Conservation (phyloP, 495 filamentous ascomycete species). For the Podospora tetraspora region DNA sequence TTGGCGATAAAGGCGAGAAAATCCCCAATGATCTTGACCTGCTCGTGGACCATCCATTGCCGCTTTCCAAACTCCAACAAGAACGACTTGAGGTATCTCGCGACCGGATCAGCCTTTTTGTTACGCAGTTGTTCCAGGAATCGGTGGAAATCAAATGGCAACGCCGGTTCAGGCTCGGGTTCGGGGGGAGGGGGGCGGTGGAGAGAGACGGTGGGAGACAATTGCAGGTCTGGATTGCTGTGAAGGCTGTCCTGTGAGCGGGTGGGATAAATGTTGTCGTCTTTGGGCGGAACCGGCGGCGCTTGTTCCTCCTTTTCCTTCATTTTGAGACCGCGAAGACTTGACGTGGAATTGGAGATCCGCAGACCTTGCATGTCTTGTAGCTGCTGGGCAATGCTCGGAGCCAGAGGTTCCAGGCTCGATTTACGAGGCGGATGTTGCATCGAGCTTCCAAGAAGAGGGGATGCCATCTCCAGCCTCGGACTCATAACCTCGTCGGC, state of each 20-base stretch:
- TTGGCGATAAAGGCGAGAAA: slow-evolving; percentile 97
- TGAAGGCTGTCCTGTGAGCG: slow-evolving; percentile 35
- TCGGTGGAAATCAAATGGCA: slow-evolving; percentile 96
- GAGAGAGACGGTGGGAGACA: slow-evolving; percentile 50
- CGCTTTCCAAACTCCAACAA: slow-evolving; percentile 92
- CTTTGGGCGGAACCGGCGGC: slow-evolving; percentile 49
- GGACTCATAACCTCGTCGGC: slow-evolving; percentile 80
- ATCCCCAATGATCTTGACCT: slow-evolving; percentile 96
- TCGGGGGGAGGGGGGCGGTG: slow-evolving; percentile 70
- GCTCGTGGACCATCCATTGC: slow-evolving; percentile 99
- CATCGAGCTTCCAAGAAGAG: slow-evolving; percentile 55
- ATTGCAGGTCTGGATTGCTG: slow-evolving; percentile 33
- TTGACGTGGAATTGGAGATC: slow-evolving; percentile 30
- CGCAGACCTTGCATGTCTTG: slow-evolving; percentile 42
- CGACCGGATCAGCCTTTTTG: slow-evolving; percentile 92
- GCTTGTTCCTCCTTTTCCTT: slow-evolving; percentile 42
- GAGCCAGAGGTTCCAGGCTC: slow-evolving; percentile 68
- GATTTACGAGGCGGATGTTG: slow-evolving; percentile 79
- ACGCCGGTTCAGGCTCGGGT: slow-evolving; percentile 81
- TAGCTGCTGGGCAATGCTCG: slow-evolving; percentile 38
- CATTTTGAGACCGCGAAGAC: slow-evolving; percentile 29
- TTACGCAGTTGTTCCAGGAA: slow-evolving; percentile 94
- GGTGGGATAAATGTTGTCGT: slow-evolving; percentile 34
- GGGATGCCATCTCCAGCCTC: slow-evolving; percentile 64
- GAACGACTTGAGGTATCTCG: slow-evolving; percentile 91